A percentile compares a stretch with the other conserved stretches of the same genome.
Conservation (phyloP, 1,284 basidiomycete genomes). For the Trichosporon sp. region DNA sequence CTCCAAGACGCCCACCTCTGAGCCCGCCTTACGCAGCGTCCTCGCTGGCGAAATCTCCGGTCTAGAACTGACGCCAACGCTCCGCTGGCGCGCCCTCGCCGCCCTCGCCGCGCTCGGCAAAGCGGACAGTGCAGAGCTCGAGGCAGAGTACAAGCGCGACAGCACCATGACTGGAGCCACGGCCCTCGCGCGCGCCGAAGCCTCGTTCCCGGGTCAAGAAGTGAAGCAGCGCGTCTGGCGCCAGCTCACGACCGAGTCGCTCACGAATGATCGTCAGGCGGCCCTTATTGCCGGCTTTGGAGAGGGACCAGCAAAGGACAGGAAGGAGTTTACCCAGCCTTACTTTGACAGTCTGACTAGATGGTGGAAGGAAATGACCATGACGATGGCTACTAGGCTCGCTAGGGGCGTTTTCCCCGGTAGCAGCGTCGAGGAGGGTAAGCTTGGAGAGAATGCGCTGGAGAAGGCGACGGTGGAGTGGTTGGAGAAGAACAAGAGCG, state of each 20-base stretch:
- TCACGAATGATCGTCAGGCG: constrained; percentile 12
- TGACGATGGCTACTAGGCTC: constrained; percentile 8
- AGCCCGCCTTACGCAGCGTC: not conserved
- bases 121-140: constrained; percentile 1
- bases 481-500: constrained; percentile 5
- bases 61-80: constrained; percentile 10
- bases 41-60: constrained; percentile 2
- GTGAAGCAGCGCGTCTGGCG: constrained; percentile 6
- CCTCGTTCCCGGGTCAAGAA: constrained; percentile 1
- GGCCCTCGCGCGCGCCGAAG: constrained; percentile 1
- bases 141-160: constrained; percentile 9
- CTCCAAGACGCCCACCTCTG: not conserved
- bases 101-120: constrained; percentile 6
- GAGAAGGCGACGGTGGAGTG: not conserved
- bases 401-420: constrained; percentile 2
- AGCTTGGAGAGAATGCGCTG: not conserved
- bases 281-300: constrained; percentile 7
- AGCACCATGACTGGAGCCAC: constrained; percentile 12
- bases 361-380: constrained; percentile 6
- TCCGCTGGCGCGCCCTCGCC: constrained; percentile 7
- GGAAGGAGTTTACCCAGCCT: not conserved
- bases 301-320: not conserved
- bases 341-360: constrained; percentile 3
- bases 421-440: not conserved
- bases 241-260: not conserved